phyloP scores from a whole-genome alignment of 2,329 filamentous ascomycete species.

The Pseudofabraea citricarpa region DNA sequence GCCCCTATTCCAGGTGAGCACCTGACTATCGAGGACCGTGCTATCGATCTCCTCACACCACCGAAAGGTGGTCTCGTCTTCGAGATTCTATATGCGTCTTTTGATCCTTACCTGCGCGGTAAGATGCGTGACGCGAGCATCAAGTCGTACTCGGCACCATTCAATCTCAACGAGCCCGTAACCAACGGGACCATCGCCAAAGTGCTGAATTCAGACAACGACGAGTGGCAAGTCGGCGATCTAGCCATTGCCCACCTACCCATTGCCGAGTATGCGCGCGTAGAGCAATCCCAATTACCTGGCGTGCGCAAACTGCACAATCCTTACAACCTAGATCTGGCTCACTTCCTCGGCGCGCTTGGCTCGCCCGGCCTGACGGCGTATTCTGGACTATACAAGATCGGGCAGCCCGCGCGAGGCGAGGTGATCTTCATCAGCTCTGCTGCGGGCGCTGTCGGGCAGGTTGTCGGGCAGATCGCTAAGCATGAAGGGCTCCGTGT shows the following conservation, averaged over 20 bases:
- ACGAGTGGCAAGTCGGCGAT: constrained; percentile 61
- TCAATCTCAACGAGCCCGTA: constrained; percentile 56
- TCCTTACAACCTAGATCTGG: constrained; percentile 58
- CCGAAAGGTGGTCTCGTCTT: constrained; percentile 62
- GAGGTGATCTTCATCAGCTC: constrained; percentile 72
- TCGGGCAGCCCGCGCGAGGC: constrained; percentile 63
- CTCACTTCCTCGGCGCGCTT: constrained; percentile 67
- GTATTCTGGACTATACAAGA: constrained; percentile 69
- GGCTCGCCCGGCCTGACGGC: constrained; percentile 75
- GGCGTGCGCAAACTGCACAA: constrained; percentile 56
- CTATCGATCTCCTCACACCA: constrained; percentile 59
- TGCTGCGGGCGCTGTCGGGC: constrained; percentile 67
- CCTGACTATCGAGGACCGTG: constrained; percentile 55
- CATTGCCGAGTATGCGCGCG: constrained; percentile 57
- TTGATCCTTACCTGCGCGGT: constrained; percentile 80
- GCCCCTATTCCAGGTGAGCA: constrained; percentile 66
- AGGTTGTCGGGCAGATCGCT: constrained; percentile 63
- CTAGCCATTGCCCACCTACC: constrained; percentile 51
- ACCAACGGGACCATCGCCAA: constrained; percentile 58
- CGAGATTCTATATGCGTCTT: constrained; percentile 67
- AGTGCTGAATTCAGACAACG: constrained; percentile 62
- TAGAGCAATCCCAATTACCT: constrained; percentile 32
- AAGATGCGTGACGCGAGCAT: constrained; percentile 59
- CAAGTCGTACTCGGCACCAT: constrained; percentile 63
- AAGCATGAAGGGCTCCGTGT: constrained; percentile 71